A percentile compares a stretch with the other conserved stretches of the same genome.
These are phyloP conservation scores for Musa troglodytarum DNA, from an alignment of 176 grass and related monocot genomes.

Conservation along the genomic window DNA sequence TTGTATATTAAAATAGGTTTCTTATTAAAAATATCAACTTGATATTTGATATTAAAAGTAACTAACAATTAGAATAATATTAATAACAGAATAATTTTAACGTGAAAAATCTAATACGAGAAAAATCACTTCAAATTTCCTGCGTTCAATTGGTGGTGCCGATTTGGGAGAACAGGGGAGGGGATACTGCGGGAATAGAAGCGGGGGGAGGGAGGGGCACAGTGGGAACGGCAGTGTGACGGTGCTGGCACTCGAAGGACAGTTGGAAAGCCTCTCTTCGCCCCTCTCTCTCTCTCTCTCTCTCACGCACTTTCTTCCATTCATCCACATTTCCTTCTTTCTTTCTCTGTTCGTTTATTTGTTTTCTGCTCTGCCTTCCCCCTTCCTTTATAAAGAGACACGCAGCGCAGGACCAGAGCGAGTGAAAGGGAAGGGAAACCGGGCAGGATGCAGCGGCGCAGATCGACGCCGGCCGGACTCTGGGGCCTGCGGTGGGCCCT, in stretches of 20 bases:
- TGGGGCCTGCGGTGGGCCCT: slow-evolving; percentile 40
- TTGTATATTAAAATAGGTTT: too few species aligned
- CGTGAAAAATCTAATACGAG: too few species aligned
- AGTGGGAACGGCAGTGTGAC: not conserved
- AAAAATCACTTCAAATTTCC: too few species aligned
- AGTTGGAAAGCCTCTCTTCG: not conserved
- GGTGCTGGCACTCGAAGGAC: not conserved
- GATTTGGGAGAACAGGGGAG: not conserved
- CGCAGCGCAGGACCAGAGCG: not conserved
- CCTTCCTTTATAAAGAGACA: not conserved
- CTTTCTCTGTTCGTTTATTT: not conserved
- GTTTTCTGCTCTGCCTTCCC: not conserved
- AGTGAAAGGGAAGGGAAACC: not conserved
- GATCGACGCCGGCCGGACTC: slow-evolving; percentile 33
- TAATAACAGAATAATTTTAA: too few species aligned
- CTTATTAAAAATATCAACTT: too few species aligned
- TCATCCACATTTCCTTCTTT: not conserved
- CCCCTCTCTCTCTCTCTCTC: not conserved
- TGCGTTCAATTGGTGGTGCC: not conserved
- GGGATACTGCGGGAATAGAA: not conserved
- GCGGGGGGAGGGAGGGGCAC: not conserved
- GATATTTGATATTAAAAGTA: too few species aligned
- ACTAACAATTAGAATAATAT: too few species aligned
- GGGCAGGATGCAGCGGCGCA: slow-evolving; percentile 46
- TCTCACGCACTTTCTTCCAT: not conserved